These are phyloP conservation scores for Phragmites australis DNA, from an alignment of 176 grass and related monocot genomes.

Conservation along the genomic window DNA sequence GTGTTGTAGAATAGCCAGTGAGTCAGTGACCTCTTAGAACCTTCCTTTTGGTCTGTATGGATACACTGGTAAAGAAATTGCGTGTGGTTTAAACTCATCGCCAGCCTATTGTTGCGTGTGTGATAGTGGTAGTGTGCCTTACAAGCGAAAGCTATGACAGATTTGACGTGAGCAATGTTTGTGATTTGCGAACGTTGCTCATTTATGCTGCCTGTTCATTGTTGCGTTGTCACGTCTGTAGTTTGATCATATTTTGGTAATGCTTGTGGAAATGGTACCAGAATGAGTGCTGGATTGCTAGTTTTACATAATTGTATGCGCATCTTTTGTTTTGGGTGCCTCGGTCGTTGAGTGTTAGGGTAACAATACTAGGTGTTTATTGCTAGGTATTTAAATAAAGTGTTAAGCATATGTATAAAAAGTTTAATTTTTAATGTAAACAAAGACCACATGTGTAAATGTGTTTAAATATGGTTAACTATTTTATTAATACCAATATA, in stretches of 20 bases:
- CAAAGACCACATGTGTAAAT: too few relatives aligned
- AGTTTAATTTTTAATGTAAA: too few relatives aligned
- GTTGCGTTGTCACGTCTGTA: background rate
- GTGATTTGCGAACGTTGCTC: background rate
- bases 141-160: too few relatives aligned
- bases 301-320: background rate
- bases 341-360: too few relatives aligned
- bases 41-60: conserved; percentile 35
- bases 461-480: too few relatives aligned
- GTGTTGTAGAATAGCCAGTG: conserved; percentile 49
- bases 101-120: background rate
- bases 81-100: conserved; percentile 21
- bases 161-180: too few relatives aligned
- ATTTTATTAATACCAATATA: too few relatives aligned
- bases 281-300: background rate
- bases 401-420: too few relatives aligned
- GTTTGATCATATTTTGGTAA: background rate
- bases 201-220: background rate
- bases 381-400: too few relatives aligned
- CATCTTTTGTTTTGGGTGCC: too few relatives aligned
- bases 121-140: too few relatives aligned
- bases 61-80: conserved; percentile 25
- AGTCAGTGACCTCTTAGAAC: conserved; percentile 41
- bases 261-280: background rate
- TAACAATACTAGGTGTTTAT: too few relatives aligned